Percentiles rank a stretch among this genome's conserved stretches.
phyloP scores from a whole-genome alignment of 2,329 filamentous ascomycete species.

The Talaromyces funiculosus region DNA sequence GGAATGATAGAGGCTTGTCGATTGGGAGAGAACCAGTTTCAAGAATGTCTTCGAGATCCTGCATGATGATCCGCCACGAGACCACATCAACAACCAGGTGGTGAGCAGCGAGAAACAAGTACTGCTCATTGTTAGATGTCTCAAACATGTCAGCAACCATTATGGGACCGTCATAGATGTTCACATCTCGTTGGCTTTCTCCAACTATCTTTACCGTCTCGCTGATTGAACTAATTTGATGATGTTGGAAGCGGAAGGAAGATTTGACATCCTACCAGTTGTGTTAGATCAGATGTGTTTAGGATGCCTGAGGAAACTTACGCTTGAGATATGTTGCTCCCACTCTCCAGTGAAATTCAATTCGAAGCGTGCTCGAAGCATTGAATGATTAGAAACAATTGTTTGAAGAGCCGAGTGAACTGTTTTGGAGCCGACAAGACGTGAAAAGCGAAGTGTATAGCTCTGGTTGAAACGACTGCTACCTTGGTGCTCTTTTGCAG shows the following conservation, averaged over 20 bases:
- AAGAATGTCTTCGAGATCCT: slow-evolving; percentile 33
- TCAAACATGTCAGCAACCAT: slow-evolving; percentile 38
- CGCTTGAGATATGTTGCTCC: slow-evolving; percentile 17
- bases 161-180: slow-evolving; percentile 30
- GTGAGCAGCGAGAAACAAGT: slow-evolving; percentile 26
- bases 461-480: slow-evolving; percentile 17
- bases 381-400: slow-evolving; percentile 29
- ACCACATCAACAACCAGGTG: slow-evolving; percentile 29
- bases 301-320: background rate
- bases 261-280: slow-evolving; percentile 20
- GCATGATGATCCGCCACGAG: slow-evolving; percentile 32
- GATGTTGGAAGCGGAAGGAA: slow-evolving; percentile 20
- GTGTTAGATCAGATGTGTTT: background rate
- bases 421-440: slow-evolving; percentile 19
- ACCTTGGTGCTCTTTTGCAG: slow-evolving; percentile 19
- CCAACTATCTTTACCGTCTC: slow-evolving; percentile 22
- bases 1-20: slow-evolving; percentile 34
- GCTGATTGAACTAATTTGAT: background rate
- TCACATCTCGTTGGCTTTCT: slow-evolving; percentile 17
- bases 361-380: slow-evolving; percentile 12
- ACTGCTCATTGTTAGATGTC: slow-evolving; percentile 16
- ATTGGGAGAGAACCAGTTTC: slow-evolving; percentile 27
- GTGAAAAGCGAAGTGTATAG: slow-evolving; percentile 17
- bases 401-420: slow-evolving; percentile 25
- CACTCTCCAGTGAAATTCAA: background rate